Conservation (phyloP, 2,329 filamentous ascomycete species). For the Tolypocladium endophyticum region DNA sequence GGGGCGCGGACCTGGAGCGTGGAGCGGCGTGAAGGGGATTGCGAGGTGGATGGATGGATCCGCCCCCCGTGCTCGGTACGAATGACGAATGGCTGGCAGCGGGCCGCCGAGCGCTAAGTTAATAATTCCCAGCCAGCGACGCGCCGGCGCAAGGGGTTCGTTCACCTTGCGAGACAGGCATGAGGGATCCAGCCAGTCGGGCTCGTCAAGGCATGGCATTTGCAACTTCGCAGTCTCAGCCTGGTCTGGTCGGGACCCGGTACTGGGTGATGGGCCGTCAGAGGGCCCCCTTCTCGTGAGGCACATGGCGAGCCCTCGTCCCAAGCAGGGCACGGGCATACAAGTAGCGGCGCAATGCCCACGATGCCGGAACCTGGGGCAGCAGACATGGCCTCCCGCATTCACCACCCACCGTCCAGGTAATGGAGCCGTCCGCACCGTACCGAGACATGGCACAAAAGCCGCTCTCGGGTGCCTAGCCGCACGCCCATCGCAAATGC, state of each 20-base stretch:
- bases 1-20: background rate
- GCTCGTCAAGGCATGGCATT: background rate
- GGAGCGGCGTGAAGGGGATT: background rate
- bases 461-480: background rate
- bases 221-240: background rate
- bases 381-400: background rate
- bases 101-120: background rate
- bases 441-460: background rate
- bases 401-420: background rate
- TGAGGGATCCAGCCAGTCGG: background rate
- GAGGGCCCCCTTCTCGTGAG: too few species aligned
- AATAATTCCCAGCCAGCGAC: too few species aligned
- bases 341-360: too few species aligned
- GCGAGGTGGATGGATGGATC: background rate
- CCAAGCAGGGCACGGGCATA: too few species aligned
- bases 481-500: background rate
- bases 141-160: background rate
- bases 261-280: too few species aligned
- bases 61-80: background rate
- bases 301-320: too few species aligned
- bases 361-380: background rate
- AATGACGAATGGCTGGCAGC: background rate
- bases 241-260: too few species aligned
- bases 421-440: background rate
- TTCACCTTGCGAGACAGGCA: background rate